Evolutionary conservation across 2,329 filamentous ascomycete species (phyloP).

Genomic region (Aspergillus sp.): DNA sequence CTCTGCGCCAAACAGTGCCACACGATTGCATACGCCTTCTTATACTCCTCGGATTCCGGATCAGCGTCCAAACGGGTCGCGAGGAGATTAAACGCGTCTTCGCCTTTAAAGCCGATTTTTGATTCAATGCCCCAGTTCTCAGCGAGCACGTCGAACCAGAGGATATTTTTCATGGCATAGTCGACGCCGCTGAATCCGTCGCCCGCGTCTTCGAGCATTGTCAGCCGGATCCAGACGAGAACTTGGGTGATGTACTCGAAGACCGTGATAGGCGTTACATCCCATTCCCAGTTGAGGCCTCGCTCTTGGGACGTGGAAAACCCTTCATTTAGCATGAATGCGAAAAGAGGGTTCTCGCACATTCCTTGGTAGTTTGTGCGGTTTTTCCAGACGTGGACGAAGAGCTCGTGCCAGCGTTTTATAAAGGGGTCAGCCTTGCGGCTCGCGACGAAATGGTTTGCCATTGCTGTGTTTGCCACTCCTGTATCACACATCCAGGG

Average conservation of each 20-base stretch:
- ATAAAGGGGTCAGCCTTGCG: not conserved
- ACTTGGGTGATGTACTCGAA: slow-evolving; percentile 1
- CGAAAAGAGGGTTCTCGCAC: not conserved
- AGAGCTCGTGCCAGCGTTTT: slow-evolving; percentile 2
- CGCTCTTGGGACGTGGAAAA: not conserved
- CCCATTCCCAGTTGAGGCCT: not conserved
- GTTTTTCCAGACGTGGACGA: not conserved
- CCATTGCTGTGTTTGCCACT: not conserved
- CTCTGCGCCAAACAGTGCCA: not conserved
- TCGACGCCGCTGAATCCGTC: not conserved
- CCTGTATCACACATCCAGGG: not conserved
- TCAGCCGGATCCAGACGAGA: not conserved
- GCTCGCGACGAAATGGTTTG: slow-evolving; percentile 1
- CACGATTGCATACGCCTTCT: not conserved
- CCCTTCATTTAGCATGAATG: not conserved
- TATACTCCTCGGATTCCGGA: not conserved
- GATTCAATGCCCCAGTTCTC: not conserved
- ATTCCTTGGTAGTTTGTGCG: not conserved
- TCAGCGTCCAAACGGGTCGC: not conserved
- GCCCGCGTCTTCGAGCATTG: not conserved
- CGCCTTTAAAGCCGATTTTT: not conserved
- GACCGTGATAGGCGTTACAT: not conserved
- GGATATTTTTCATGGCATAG: not conserved
- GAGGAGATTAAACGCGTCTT: not conserved
- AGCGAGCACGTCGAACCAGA: not conserved